Base-by-base conservation (phyloP, 2,329 filamentous ascomycete genomes). In the Tolypocladium tundrense region DNA sequence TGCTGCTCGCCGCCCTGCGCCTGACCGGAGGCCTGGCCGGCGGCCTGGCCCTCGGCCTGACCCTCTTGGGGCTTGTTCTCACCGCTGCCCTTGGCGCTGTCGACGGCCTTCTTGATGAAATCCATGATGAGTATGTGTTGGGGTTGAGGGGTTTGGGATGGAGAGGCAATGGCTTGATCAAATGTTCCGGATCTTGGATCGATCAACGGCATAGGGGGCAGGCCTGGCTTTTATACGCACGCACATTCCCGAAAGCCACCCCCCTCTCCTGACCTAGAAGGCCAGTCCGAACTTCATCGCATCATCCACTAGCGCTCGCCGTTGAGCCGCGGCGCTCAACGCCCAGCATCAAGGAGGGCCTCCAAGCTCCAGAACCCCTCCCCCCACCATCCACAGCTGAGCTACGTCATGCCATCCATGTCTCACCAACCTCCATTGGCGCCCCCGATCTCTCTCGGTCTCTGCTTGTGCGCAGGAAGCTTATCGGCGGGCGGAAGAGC, bases 31-130 rank as follows among this genome's bases (percentile, higher is more conserved):
- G 42, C 13, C 31, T 33, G 31, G 8, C 31, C 31, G 31, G 31
- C 31, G 11, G 42, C 16, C 40, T 54, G 40, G 40, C 57, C 54
- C 31, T 57, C 53, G 11, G 42, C 21, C 40, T 54, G 40, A 37
- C 57, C 54, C 37, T 57, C 53, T 52, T 59, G 51, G 13, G 50
- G 52, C 54, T 63, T 59, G 54, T 62, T 60, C 33, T 62, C 53
- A 19, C 53, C 52, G 45, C 61, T 54, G 45, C 42, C 61, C 57
- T 64, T 64, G 58, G 57, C 43, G 54, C 60, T 58, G 42, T 60
- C 53, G 54, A 65, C 64, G 56, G 70, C 69, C 55, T 72, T 70
- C 64, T 74, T 74, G 68, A 75, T 33, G 64, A 73, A 71, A 70
- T 75, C 72, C 73, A 75, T 75, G 58, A 50, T 68, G 66, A 62